phyloP scores from a whole-genome alignment of 352 stramenopile genomes.

The Phytophthora sojae region DNA sequence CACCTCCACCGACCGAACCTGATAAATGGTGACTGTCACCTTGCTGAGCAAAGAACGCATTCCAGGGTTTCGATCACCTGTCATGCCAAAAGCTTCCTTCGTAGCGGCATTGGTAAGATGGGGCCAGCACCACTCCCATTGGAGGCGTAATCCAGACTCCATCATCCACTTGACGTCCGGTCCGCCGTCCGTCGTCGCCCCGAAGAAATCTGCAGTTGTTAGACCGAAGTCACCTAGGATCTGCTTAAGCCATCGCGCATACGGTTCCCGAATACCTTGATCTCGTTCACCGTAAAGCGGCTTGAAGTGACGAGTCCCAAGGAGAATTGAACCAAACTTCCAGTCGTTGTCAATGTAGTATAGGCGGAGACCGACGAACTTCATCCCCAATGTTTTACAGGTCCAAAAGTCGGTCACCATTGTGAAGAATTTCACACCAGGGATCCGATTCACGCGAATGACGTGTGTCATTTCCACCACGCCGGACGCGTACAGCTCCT shows the following conservation, averaged over 20 bases:
- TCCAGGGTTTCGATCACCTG: not conserved
- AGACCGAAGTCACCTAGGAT: slow-evolving; percentile 3
- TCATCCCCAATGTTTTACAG: no score
- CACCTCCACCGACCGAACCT: slow-evolving; percentile 2
- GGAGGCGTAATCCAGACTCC: not conserved
- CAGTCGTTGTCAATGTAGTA: no score
- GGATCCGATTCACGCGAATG: no score
- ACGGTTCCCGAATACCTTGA: not conserved
- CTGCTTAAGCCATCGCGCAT: slow-evolving; percentile 7
- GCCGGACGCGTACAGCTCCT: no score
- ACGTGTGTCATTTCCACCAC: no score
- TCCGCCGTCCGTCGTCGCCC: not conserved
- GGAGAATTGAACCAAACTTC: no score
- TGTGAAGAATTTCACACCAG: no score
- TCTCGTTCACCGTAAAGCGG: slow-evolving; percentile 3
- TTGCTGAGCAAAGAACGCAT: slow-evolving; percentile 7
- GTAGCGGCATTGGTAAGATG: slow-evolving; percentile 11
- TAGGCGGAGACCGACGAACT: no score
- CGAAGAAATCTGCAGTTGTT: slow-evolving; percentile 3
- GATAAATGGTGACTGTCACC: slow-evolving; percentile 4
- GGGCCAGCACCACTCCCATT: slow-evolving; percentile 4
- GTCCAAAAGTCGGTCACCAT: no score
- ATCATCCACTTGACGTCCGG: slow-evolving; percentile 10
- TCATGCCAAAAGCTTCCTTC: slow-evolving; percentile 6
- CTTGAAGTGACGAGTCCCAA: slow-evolving; percentile 6